A percentile compares a stretch with the other conserved stretches of the same genome.
These are phyloP conservation scores for Stereum hirsutum DNA, from an alignment of 1,284 basidiomycete genomes.

Conservation along the genomic window DNA sequence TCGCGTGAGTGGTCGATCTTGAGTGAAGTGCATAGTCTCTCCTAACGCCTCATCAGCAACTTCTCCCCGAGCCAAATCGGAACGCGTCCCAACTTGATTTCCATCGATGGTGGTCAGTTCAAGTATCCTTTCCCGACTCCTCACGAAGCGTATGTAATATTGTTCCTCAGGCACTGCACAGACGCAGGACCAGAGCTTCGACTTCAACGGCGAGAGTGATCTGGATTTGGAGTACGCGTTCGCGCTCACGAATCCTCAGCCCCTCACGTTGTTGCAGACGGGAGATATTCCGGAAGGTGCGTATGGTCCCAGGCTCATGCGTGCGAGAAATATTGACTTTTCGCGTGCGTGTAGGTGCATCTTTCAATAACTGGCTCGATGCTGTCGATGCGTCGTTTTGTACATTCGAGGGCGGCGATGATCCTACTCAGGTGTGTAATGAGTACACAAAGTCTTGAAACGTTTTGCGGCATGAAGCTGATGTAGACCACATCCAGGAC, in stretches of 20 bases:
- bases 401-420: conserved; percentile 52
- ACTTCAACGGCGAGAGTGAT: conserved; percentile 43
- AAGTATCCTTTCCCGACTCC: neutral
- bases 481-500: conserved; percentile 24
- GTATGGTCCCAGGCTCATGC: conserved; percentile 6
- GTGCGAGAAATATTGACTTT: neutral
- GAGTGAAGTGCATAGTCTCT: too few species aligned
- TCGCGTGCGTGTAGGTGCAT: conserved; percentile 28
- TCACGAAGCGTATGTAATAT: neutral
- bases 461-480: neutral
- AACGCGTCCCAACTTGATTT: conserved; percentile 22
- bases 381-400: conserved; percentile 45
- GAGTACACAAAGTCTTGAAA: neutral
- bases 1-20: conserved; percentile 17
- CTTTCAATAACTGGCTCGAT: conserved; percentile 37
- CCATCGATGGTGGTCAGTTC: conserved; percentile 37
- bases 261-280: conserved; percentile 36
- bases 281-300: conserved; percentile 33
- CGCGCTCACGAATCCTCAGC: conserved; percentile 31
- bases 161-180: conserved; percentile 19
- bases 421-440: conserved; percentile 32
- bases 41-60: conserved; percentile 17
- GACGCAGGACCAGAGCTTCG: conserved; percentile 23
- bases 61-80: conserved; percentile 27
- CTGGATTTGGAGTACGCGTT: conserved; percentile 47